A percentile compares a stretch with the other conserved stretches of the same genome.
These are phyloP conservation scores for Eucalyptus erythrocorys DNA, from an alignment of 345 rosid species.

Conservation along the genomic window DNA sequence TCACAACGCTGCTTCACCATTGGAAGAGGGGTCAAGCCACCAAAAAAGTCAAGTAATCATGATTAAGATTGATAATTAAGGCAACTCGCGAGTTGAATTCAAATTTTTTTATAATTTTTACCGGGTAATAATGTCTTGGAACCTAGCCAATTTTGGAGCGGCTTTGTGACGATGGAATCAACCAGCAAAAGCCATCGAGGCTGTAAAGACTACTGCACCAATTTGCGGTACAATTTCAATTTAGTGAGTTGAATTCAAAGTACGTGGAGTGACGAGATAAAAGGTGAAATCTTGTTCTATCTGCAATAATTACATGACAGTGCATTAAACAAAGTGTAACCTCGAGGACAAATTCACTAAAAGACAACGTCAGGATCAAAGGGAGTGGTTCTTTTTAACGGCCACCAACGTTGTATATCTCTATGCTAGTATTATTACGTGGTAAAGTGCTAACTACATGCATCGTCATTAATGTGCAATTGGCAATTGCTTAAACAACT, in stretches of 20 bases:
- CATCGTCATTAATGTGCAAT: not conserved
- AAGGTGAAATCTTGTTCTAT: not conserved
- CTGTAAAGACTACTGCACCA: not conserved
- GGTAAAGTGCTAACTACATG: not conserved
- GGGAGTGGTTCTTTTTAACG: not conserved
- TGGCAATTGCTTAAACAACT: not conserved
- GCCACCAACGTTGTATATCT: not conserved
- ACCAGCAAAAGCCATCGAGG: not conserved
- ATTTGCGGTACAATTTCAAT: not conserved
- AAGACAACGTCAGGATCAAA: not conserved
- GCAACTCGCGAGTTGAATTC: not conserved
- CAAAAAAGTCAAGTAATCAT: not conserved
- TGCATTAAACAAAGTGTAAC: not conserved
- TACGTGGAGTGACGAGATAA: not conserved
- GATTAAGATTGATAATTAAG: not conserved
- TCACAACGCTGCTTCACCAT: not conserved
- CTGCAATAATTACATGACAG: not conserved
- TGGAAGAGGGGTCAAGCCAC: not conserved
- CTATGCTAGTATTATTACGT: not conserved
- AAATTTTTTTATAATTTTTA: not conserved
- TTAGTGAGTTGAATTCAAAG: not conserved
- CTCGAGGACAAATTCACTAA: not conserved
- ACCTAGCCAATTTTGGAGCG: not conserved
- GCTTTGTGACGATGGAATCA: not conserved
- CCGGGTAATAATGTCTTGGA: not conserved